phyloP scores from a whole-genome alignment of 2,329 filamentous ascomycete species.

The Fusarium sp. region DNA sequence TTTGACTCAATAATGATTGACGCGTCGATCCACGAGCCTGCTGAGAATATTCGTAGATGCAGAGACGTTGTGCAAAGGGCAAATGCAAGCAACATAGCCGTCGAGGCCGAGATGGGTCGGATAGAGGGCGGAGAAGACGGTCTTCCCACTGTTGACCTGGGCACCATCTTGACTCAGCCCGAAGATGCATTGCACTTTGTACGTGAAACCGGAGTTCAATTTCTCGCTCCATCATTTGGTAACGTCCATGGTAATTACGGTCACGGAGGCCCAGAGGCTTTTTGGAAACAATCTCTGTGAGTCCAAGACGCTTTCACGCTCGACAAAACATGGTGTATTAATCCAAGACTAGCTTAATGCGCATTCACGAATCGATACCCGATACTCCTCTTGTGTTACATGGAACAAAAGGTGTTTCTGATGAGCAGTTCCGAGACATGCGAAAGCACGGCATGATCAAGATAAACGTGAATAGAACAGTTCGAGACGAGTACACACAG shows the following conservation, averaged over 20 bases:
- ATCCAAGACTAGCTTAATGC: constrained; percentile 5
- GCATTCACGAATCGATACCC: constrained; percentile 6
- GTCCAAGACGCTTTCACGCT: background rate
- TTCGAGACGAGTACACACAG: constrained; percentile 12
- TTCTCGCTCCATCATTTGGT: constrained; percentile 18
- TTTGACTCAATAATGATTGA: constrained; percentile 75
- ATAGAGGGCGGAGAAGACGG: constrained; percentile 22
- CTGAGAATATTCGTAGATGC: constrained; percentile 67
- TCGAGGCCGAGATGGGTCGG: constrained; percentile 69
- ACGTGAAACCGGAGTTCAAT: constrained; percentile 11
- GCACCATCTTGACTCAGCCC: constrained; percentile 14
- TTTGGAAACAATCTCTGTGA: constrained; percentile 4
- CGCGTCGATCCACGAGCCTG: constrained; percentile 70
- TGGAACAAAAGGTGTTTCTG: constrained; percentile 15
- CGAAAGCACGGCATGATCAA: constrained; percentile 12
- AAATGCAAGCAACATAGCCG: constrained; percentile 66
- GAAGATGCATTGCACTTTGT: constrained; percentile 12
- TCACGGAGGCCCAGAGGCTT: background rate
- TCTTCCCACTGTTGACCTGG: constrained; percentile 15
- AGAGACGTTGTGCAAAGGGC: constrained; percentile 66
- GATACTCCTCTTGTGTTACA: constrained; percentile 11
- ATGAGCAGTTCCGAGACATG: background rate
- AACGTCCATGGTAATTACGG: constrained; percentile 21
- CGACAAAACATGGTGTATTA: background rate
- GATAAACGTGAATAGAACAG: constrained; percentile 14